Base-by-base conservation (phyloP, 2,329 filamentous ascomycete species). In the Seiridium unicorne region DNA sequence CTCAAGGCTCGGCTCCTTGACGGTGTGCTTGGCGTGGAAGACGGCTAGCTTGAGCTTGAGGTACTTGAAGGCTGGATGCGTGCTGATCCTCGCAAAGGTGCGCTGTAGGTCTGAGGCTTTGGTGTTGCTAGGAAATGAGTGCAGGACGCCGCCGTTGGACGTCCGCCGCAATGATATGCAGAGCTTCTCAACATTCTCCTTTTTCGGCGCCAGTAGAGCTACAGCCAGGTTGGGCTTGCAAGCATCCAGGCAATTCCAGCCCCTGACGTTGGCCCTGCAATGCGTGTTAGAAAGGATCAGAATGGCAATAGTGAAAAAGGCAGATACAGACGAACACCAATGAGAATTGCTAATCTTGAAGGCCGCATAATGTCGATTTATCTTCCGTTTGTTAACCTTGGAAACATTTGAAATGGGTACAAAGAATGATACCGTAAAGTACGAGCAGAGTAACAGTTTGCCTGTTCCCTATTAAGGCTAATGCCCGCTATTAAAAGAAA, bases 191-290 rank as follows among this genome's bases (percentile, higher is more conserved):
- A 84, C 74, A 8, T 75, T 75, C 55, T 81, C 79, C 26, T 73
- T 71, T 36, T 78, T 76, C 4, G 83, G 77, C 6, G 82, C 81
- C 49, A 85, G 76, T 6, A 85, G 74, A 13, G 83, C 82, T 7
- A 86, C 79, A 32, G 83, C 82, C 51, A 84, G 74, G 66, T 85
- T 85, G 78, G 54, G 51, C 75, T 69, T 3, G 82, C 80, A 44
- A 86, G 78, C 42, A 84, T 77, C 26, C 82, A 76, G 31, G 81
- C 81, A n/a, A 86, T 86, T 47, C 84, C 83, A 9, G 80, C 79
- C 9, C 82, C 82, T 72, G 82, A 69, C n/a, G 65, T 70, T 7
- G 79, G 80, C 51, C 59, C 59, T 60, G 9, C 38, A 2, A 35
- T 4, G 26, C 9, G 40, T 47, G 47, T 11, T 48, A 42, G 36